Evolutionary conservation across 2,329 filamentous ascomycete species (phyloP).

Genomic region (Akanthomyces uredinophilus): DNA sequence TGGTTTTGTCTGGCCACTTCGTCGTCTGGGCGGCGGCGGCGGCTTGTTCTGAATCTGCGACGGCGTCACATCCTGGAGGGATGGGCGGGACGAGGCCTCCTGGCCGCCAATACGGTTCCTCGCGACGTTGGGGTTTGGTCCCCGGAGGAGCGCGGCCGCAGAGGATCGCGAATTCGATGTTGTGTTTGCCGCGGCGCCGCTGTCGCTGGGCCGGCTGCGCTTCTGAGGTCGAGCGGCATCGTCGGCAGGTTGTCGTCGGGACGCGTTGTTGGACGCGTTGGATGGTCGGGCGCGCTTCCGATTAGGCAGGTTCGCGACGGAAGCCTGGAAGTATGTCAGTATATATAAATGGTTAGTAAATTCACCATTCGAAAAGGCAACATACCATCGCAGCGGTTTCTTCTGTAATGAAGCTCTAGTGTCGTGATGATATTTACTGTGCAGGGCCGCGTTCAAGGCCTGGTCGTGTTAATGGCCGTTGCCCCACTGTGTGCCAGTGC

Average conservation of each 20-base stretch:
- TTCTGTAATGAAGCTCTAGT: not conserved
- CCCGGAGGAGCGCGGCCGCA: not conserved
- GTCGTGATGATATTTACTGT: not conserved
- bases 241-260: conserved; percentile 23
- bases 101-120: conserved; percentile 5
- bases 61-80: conserved; percentile 6
- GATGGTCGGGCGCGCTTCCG: conserved; percentile 40
- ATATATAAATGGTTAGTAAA: no score
- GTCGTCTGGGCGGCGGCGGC: conserved; percentile 7
- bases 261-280: conserved; percentile 33
- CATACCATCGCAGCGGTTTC: not conserved
- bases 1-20: not conserved
- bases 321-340: conserved; percentile 19
- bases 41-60: conserved; percentile 12
- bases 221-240: conserved; percentile 15
- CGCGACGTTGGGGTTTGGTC: conserved; percentile 13
- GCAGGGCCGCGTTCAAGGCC: not conserved
- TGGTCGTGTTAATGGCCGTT: not conserved
- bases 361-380: no score
- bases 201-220: conserved; percentile 16
- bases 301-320: conserved; percentile 28
- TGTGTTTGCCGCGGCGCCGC: not conserved
- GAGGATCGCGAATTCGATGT: not conserved
- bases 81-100: not conserved
- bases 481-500: not conserved